Percentiles rank a stretch among this genome's conserved stretches.
Conservation (phyloP, 2,329 filamentous ascomycete genomes). For the Talaromyces rugulosus region DNA sequence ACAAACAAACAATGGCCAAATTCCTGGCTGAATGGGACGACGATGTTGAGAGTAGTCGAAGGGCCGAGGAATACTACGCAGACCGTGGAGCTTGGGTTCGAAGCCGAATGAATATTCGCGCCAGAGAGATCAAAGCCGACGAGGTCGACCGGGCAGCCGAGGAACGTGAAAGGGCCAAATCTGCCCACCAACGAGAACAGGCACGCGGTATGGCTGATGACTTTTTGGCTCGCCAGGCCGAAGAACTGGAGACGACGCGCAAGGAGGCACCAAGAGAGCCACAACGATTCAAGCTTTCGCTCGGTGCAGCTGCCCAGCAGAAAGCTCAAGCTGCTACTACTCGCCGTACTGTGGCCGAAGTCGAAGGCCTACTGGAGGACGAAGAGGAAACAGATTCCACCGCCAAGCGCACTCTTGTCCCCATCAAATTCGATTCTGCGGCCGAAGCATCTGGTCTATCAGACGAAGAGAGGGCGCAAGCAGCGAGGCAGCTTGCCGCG, state of each 20-base stretch:
- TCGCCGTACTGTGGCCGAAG: slow-evolving; percentile 82
- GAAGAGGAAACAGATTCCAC: slow-evolving; percentile 75
- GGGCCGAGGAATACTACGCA: slow-evolving; percentile 76
- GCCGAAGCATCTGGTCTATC: slow-evolving; percentile 65
- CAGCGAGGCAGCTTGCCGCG: slow-evolving; percentile 73
- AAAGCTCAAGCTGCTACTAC: slow-evolving; percentile 57
- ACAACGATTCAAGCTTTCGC: slow-evolving; percentile 84
- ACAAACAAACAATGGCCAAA: slow-evolving; percentile 64
- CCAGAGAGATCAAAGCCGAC: slow-evolving; percentile 70
- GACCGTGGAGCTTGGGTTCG: slow-evolving; percentile 82
- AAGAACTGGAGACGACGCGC: slow-evolving; percentile 58
- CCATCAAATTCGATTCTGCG: slow-evolving; percentile 74
- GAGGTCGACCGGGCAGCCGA: slow-evolving; percentile 79
- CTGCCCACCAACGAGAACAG: slow-evolving; percentile 68
- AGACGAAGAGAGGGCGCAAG: slow-evolving; percentile 81
- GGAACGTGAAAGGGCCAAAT: slow-evolving; percentile 66
- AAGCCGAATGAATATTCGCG: slow-evolving; percentile 69
- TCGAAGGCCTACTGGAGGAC: slow-evolving; percentile 90
- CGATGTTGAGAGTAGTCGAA: slow-evolving; percentile 70
- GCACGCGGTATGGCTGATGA: slow-evolving; percentile 82
- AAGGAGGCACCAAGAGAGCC: slow-evolving; percentile 50
- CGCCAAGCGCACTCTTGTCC: slow-evolving; percentile 70
- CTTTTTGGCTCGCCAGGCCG: slow-evolving; percentile 79
- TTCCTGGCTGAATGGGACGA: slow-evolving; percentile 83
- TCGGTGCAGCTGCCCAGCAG: slow-evolving; percentile 76